Evolutionary conservation across 2,329 filamentous ascomycete species (phyloP).

Genomic region (Pestalotiopsis sp.): DNA sequence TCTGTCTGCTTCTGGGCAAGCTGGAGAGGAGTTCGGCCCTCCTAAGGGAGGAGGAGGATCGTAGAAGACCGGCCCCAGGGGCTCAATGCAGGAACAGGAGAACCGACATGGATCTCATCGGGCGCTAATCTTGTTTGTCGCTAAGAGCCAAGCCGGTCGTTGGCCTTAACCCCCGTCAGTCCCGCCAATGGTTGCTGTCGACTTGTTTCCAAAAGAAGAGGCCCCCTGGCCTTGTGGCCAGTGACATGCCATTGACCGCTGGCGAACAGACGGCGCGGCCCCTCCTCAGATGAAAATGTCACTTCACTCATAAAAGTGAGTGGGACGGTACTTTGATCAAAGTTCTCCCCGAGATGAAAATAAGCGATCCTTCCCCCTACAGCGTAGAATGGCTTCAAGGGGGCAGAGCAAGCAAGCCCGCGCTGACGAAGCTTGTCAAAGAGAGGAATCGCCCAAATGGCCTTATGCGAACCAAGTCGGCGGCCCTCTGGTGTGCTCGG

Average conservation of each 20-base stretch:
- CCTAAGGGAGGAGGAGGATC: conserved; percentile 8
- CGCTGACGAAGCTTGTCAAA: conserved; percentile 5
- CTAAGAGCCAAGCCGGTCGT: conserved; percentile 7
- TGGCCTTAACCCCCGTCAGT: conserved; percentile 14
- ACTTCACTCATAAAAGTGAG: conserved; percentile 10
- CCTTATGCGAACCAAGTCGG: neutral
- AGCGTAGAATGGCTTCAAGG: neutral
- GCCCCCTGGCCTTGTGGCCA: conserved; percentile 3
- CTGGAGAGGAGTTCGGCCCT: neutral
- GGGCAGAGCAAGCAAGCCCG: neutral
- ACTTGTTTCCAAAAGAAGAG: conserved; percentile 12
- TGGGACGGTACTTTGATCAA: conserved; percentile 11
- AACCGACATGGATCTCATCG: conserved; percentile 12
- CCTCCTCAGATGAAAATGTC: conserved; percentile 13
- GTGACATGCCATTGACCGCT: neutral
- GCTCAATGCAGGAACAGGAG: conserved; percentile 28
- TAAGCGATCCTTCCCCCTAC: conserved; percentile 12
- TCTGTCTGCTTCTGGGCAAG: neutral
- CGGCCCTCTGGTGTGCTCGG: conserved; percentile 3
- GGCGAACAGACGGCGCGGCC: conserved; percentile 8
- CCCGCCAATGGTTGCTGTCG: conserved; percentile 8
- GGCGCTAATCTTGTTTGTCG: conserved; percentile 14
- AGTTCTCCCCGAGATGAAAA: conserved; percentile 12
- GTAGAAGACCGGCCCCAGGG: conserved; percentile 12
- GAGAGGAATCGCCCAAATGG: neutral